Evolutionary conservation across 805 yeast genomes (phyloP), one percentile per base, ranked within the genome.

Genomic region (Yamadazyma takamatsuzukensis): DNA sequence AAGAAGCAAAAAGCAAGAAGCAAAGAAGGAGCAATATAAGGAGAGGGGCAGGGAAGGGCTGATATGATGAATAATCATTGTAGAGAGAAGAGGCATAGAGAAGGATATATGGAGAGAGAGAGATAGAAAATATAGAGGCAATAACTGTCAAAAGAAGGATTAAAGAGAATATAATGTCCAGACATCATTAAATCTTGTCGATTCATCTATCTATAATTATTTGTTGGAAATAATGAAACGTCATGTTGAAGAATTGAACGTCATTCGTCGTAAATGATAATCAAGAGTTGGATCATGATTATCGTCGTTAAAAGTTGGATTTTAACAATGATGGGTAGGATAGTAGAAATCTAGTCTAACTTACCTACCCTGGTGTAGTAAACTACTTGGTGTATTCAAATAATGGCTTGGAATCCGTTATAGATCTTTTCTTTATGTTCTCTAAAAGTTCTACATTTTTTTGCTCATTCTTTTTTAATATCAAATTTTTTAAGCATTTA

Each of bases 401-500:
- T 21, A 44, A 53, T 7, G 55, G 48, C 30, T 56, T 55, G 18
- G 55, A 41, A 44, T 56, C 52, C 40, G 49, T 40, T 44, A 63
- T 45, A 12, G 78, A 77, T 45, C 68, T 65, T 44, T 69, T 70
- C 40, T 70, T 70, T 33, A 78, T 60, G 34, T 54, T 54, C 47
- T 76, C 81, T 34, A 78, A 61, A 37, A 76, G 75, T 37, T 72
- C 75, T 15, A 64, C 58, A 34, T 73, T 76, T 32, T 72, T 56
- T 41, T 72, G 70, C 35, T 75, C 78, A 34, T 83, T 82, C 49
- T 86, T 83, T 57, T 87, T 90, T 27, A 83, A 81, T 15, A 90
- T 89, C 45, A 93, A 65, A 53, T 83, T 83, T 61, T 85, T 76
- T 47, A 90, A 70, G 57, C 94, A 70, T 51, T 79, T 76, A 63